Base-by-base conservation (phyloP, 352 stramenopile genomes). In the Globisporangium alternatum region DNA sequence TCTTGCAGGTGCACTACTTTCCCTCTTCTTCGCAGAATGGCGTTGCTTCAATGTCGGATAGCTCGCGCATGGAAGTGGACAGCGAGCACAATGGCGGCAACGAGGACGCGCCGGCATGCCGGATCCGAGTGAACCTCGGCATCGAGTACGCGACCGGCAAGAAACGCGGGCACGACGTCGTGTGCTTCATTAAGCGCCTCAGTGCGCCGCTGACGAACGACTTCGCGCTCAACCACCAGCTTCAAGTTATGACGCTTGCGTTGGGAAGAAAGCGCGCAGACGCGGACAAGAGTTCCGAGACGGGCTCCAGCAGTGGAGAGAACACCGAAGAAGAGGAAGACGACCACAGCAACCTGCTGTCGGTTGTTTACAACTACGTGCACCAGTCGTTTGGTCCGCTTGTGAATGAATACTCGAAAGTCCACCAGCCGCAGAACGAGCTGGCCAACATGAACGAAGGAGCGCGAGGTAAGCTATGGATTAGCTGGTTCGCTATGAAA, bases 111-210 rank as follows among this genome's bases (percentile, higher is more conserved):
- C 51, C 33, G 13, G 53, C 68, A 55, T 81, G 69, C 35, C 65
- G 71, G 12, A 69, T 93, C 67, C 80, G 81, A 62, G 81, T 92
- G 55, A 93, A 93, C 65, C 44, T 93, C 35, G 86, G 86, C 19
- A 80, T 95, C 39, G 83, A 92, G 70, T 95, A 95, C 56, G 64
- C 73, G 21, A 54, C 72, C 15, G 77, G 75, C 25, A 89, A 89
- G 65, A 81, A 88, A 66, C 78, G 67, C 56, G 70, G 80, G 52
- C 83, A 91, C 60, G 83, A 93, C 62, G 76, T 84, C 28, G 82
- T 96, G 54, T 96, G 88, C 67, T 93, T 96, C 65, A 93, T 96
- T 67, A 96, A 96, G 74, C 85, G 84, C 21, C 72, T 83, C 33
- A 90, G 78, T 35, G 78, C 81, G 52, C 74, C 84, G 37, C 66